Evolutionary conservation across 1,139 yeast species (phyloP), one percentile per base, ranked within the genome.

Genomic region (Geotrichum restrictum): DNA sequence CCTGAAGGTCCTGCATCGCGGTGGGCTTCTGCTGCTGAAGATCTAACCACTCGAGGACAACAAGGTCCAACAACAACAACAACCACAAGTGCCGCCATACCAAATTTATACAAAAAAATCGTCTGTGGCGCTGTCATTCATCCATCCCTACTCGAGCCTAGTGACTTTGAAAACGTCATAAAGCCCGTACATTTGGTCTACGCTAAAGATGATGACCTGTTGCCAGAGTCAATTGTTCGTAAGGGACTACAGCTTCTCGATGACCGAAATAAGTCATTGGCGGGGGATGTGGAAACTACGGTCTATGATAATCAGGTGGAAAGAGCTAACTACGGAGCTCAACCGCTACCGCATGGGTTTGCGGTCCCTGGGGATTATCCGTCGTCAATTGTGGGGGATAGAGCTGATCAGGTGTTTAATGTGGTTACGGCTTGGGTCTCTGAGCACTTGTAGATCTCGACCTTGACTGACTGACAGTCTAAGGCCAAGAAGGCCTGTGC

Each of bases 311-410:
- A 56, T 51, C 44, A 49, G 3, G 47, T 49, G 2, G 39, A 52
- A 48, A 39, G 45, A 54, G 5, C 21, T n/a, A 21, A n/a, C 1
- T 10, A 36, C 39, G 44, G 21, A 39, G 50, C 27, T 3, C 51
- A 52, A 5, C 60, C 62, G 2, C 56, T 71, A 19, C 75, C 75
- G 3, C 74, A 71, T 58, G 74, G 75, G 2, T 72, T 72, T 60
- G 72, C 72, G 1, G 73, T 72, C 21, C 69, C 71, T 24, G 74
- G 74, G 1, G 75, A 72, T 50, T 72, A 71, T 51, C 62, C 69
- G 5, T 59, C 55, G 13, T 41, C 56, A 1, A 55, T 56, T 27
- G 69, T 65, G 1, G 68, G 67, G 70, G 57, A 80, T 39, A 49
- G 51, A 24, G 68, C 69, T 1, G 51, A 53, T n/a, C 57, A 59